These are phyloP conservation scores for Dissophora globulifera DNA, from an alignment of 192 early-diverging fungal species.

Conservation along the genomic window DNA sequence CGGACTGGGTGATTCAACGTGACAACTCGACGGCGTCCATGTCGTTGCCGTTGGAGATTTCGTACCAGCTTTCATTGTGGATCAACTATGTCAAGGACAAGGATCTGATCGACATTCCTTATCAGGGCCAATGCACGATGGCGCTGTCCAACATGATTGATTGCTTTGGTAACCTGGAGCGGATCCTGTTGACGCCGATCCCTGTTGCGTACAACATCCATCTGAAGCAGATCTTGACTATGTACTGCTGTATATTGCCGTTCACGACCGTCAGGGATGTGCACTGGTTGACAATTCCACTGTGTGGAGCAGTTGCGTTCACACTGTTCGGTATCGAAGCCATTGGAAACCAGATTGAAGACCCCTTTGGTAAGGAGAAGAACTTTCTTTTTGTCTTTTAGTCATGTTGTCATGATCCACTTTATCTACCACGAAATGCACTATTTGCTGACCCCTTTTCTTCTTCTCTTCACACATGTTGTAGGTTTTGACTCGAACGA, in stretches of 20 bases:
- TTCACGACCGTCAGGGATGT: constrained; percentile 73
- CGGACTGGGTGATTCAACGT: constrained; percentile 41
- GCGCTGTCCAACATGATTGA: constrained; percentile 66
- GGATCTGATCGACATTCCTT: constrained; percentile 64
- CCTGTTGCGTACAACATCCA: constrained; percentile 82
- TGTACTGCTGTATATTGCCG: constrained; percentile 75
- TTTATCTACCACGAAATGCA: too few relatives aligned
- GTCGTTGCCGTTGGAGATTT: constrained; percentile 62
- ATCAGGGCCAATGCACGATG: constrained; percentile 59
- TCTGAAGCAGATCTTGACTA: constrained; percentile 78
- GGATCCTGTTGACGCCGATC: constrained; percentile 79
- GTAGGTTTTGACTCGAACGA: constrained; percentile 66
- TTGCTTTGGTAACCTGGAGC: constrained; percentile 69
- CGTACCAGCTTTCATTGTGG: constrained; percentile 60
- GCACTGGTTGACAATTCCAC: constrained; percentile 73
- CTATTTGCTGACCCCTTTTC: background rate
- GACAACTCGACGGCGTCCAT: constrained; percentile 54
- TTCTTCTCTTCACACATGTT: background rate
- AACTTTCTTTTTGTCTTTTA: background rate
- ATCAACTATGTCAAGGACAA: constrained; percentile 57
- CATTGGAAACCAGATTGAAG: constrained; percentile 84
- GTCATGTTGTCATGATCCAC: too few relatives aligned
- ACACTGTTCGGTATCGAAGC: constrained; percentile 80
- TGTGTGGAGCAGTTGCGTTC: constrained; percentile 70
- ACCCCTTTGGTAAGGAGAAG: constrained; percentile 70